Percentiles rank a stretch among this genome's conserved stretches.
phyloP scores from a whole-genome alignment of 139 green algal species.

The Coelastrella sp. region DNA sequence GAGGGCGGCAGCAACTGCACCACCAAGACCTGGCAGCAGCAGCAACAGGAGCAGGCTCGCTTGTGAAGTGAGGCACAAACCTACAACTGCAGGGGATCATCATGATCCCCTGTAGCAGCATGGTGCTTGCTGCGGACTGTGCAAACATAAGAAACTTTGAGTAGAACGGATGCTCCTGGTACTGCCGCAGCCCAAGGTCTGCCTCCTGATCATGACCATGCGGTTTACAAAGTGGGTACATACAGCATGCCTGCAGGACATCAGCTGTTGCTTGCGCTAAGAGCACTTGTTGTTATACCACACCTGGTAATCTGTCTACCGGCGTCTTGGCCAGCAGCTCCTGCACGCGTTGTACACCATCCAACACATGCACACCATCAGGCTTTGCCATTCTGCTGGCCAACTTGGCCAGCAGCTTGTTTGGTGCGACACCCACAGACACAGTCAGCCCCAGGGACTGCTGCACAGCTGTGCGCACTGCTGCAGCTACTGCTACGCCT shows the following conservation, averaged over 20 bases:
- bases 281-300: neutral
- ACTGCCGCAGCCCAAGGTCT: too few relatives aligned
- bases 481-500: slow-evolving; percentile 8
- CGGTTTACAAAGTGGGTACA: too few relatives aligned
- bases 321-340: slow-evolving; percentile 50
- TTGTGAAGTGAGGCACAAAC: neutral
- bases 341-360: slow-evolving; percentile 15
- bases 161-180: too few relatives aligned
- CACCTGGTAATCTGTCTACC: slow-evolving; percentile 58
- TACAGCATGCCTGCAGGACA: neutral
- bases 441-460: slow-evolving; percentile 60
- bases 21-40: slow-evolving; percentile 54
- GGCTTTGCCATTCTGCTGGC: slow-evolving; percentile 76
- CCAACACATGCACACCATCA: slow-evolving; percentile 67
- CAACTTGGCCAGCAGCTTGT: slow-evolving; percentile 81
- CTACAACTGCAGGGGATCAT: too few relatives aligned
- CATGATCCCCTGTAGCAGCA: too few relatives aligned
- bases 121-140: too few relatives aligned
- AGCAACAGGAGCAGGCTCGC: neutral
- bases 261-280: neutral
- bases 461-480: slow-evolving; percentile 42
- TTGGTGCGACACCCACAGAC: slow-evolving; percentile 73
- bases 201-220: too few relatives aligned
- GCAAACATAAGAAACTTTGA: too few relatives aligned
- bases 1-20: slow-evolving; percentile 53